phyloP scores from a whole-genome alignment of 1,284 basidiomycete genomes.

The Porodaedalea pini region DNA sequence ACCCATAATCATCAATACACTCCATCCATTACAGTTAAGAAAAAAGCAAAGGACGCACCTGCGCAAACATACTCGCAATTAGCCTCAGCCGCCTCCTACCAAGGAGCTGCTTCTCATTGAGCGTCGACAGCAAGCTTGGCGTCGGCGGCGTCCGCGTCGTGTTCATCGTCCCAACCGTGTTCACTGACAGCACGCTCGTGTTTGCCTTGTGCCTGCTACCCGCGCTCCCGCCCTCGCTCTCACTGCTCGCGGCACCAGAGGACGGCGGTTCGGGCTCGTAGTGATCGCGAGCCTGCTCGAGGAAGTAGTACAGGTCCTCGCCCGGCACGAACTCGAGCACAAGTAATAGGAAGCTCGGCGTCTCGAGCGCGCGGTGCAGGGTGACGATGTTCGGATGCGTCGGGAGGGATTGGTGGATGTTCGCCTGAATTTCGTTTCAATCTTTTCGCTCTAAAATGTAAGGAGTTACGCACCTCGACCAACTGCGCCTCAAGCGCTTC shows the following conservation, averaged over 20 bases:
- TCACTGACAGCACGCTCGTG: constrained; percentile 11
- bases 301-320: constrained; percentile 95
- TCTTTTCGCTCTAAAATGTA: neutral
- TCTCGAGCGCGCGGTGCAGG: constrained; percentile 86
- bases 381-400: constrained; percentile 94
- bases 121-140: constrained; percentile 86
- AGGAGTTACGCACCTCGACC: constrained; percentile 61
- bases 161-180: constrained; percentile 14
- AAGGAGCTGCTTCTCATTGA: constrained; percentile 80
- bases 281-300: constrained; percentile 89
- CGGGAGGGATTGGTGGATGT: constrained; percentile 91
- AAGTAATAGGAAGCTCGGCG: constrained; percentile 74
- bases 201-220: constrained; percentile 4
- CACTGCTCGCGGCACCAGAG: neutral
- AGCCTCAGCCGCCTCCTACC: constrained; percentile 85
- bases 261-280: constrained; percentile 54
- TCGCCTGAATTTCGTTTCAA: constrained; percentile 52
- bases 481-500: constrained; percentile 85
- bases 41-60: too few relatives aligned
- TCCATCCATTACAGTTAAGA: neutral
- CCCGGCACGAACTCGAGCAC: constrained; percentile 93
- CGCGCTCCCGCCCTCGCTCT: constrained; percentile 40
- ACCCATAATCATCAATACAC: neutral
- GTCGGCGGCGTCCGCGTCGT: constrained; percentile 81
- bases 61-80: constrained; percentile 92